Evolutionary conservation across 495 filamentous ascomycete species (phyloP), one percentile per base, ranked within the genome.

Genomic region (Thermochaetoides thermophila): DNA sequence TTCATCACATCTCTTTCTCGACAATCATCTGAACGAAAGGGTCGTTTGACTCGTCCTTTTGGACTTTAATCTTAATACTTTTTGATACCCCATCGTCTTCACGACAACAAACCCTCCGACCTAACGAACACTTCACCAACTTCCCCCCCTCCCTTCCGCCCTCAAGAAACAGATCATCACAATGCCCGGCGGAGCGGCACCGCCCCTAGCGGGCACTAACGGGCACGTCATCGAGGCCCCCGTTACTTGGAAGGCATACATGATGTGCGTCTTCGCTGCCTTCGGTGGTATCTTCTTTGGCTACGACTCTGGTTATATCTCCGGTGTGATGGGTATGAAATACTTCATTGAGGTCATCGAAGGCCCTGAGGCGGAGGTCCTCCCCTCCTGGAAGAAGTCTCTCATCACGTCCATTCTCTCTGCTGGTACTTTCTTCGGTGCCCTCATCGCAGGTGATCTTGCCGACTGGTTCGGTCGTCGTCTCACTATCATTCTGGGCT

Each of bases 381-480:
- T 48, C 7, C 42, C 38, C 1, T 39, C 50, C 16, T 38, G 36
- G n/a, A 38, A 61, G 37, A 74, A 78, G 56, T 74, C 72, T 4
- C 62, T 81, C 30, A 81, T 80, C 43, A 74, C 73, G 31, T 79
- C 77, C n/a, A 78, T 82, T 42, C 66, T 82, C 25, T 54, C 50
- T 3, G 42, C 43, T 18, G 50, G 50, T 26, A 54, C 78, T 27
- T 82, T 84, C 65, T 76, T 81, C 41, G 78, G 78, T 46, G 74
- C 78, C 35, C 50, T 84, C 22, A 60, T 78, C 22, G 74, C 73
- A 9, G 76, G 75, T 52, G 71, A 78, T 40, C 35, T 81, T 17
- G 76, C 78, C 22, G 78, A 84, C 41, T 69, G 60, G 59, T 56
- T 73, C 29, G 78, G 78, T 34, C 73, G 78, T 43, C 67, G 71